phyloP scores from a whole-genome alignment of 306 rosid genomes.

The Dryas octopetala region DNA sequence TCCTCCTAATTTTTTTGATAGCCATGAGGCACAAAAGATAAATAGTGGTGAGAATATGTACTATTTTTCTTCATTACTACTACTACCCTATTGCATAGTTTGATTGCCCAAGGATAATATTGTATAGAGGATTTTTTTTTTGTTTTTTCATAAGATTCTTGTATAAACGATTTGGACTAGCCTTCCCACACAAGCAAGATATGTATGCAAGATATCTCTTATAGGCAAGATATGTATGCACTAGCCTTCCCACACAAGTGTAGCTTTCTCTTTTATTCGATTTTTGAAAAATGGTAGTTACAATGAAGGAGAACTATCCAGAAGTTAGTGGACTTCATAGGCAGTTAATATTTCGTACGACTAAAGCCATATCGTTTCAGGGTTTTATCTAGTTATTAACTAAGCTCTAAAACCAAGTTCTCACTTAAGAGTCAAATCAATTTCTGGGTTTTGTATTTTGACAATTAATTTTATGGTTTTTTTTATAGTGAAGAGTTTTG shows the following conservation, averaged over 20 bases:
- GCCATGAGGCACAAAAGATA: conserved; percentile 41
- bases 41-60: conserved; percentile 46
- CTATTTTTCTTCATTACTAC: neutral
- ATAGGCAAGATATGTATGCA: no score
- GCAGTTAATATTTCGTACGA: neutral
- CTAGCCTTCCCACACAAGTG: neutral
- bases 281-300: neutral
- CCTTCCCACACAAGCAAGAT: no score
- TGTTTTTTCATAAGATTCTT: neutral
- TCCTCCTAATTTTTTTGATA: conserved; percentile 76
- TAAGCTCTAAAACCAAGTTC: no score
- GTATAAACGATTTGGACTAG: neutral
- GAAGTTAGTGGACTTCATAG: neutral
- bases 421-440: neutral
- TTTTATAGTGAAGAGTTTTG: neutral
- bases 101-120: neutral
- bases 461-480: neutral
- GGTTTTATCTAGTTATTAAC: no score
- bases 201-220: no score
- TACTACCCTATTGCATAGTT: neutral
- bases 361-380: neutral
- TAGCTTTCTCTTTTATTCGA: neutral
- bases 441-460: neutral
- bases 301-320: neutral
- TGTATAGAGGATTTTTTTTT: neutral